Conservation (phyloP, 78 protist genomes). For the Dictyostelium brefeldianum region DNA sequence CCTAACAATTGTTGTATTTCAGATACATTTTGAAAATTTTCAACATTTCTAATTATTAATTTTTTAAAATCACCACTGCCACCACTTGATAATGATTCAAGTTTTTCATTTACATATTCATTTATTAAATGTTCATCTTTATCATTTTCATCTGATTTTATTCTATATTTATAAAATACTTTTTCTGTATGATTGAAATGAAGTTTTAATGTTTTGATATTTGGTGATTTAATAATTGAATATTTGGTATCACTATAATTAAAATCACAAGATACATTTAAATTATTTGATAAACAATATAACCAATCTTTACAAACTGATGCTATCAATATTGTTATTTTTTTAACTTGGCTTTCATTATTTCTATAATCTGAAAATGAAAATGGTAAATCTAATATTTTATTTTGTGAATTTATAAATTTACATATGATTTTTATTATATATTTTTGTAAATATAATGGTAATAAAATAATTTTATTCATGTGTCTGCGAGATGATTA, state of each 20-base stretch:
- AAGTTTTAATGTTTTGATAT: not conserved
- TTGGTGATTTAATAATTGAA: not conserved
- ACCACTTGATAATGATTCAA: not conserved
- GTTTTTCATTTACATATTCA: not conserved
- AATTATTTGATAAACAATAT: not conserved
- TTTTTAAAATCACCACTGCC: not conserved
- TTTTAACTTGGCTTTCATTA: not conserved
- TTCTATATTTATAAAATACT: not conserved
- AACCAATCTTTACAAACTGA: not conserved
- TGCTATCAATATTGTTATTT: not conserved
- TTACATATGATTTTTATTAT: not conserved
- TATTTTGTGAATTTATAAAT: not conserved
- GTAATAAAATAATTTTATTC: not conserved
- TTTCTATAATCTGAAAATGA: not conserved
- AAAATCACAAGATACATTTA: not conserved
- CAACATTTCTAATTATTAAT: not conserved
- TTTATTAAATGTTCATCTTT: not conserved
- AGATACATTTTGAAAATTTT: no score
- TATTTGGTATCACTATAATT: not conserved
- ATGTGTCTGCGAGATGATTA: no score
- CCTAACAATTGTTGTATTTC: no score
- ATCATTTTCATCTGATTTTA: not conserved
- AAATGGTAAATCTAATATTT: not conserved
- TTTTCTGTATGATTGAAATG: not conserved
- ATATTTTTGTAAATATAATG: conserved; percentile 2